Evolutionary conservation across 371 early-diverging fungal species (phyloP).

Genomic region (Rhizoclosmatium hyalinum): DNA sequence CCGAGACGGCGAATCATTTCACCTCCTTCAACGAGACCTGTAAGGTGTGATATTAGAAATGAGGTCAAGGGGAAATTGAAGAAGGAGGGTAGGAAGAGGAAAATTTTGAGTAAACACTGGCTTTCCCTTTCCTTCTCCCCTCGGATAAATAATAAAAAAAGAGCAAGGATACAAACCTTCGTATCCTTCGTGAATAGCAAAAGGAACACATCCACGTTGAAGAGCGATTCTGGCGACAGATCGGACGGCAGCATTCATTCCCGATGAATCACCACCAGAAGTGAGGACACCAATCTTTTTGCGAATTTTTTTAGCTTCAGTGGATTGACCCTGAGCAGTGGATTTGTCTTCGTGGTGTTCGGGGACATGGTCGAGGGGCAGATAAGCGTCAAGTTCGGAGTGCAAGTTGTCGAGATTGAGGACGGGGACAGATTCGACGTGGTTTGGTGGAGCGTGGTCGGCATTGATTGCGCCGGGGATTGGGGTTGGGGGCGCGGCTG

Average conservation of each 20-base stretch:
- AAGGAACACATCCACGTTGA: constrained; percentile 83
- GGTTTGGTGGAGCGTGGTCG: background rate
- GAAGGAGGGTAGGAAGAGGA: background rate
- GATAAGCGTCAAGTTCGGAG: constrained; percentile 26
- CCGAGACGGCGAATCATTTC: constrained; percentile 82
- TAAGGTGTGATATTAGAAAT: background rate
- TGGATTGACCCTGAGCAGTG: background rate
- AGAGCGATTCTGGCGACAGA: constrained; percentile 93
- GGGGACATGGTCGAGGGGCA: constrained; percentile 29
- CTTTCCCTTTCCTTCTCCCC: no score
- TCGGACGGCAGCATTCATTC: constrained; percentile 99
- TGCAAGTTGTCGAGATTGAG: constrained; percentile 10
- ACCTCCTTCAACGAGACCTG: constrained; percentile 94
- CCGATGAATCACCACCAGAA: constrained; percentile 98
- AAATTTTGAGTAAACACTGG: background rate
- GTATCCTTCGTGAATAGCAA: constrained; percentile 95
- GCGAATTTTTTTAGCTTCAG: background rate
- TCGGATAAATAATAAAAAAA: background rate
- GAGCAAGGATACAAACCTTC: constrained; percentile 68
- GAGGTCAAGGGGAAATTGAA: background rate
- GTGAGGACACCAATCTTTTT: constrained; percentile 91
- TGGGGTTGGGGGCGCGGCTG: constrained; percentile 2
- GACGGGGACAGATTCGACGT: constrained; percentile 2
- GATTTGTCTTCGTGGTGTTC: background rate
- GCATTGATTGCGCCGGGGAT: background rate